Conservation (phyloP, 768 basidiomycete species). For the Glaciozyma martinii region DNA sequence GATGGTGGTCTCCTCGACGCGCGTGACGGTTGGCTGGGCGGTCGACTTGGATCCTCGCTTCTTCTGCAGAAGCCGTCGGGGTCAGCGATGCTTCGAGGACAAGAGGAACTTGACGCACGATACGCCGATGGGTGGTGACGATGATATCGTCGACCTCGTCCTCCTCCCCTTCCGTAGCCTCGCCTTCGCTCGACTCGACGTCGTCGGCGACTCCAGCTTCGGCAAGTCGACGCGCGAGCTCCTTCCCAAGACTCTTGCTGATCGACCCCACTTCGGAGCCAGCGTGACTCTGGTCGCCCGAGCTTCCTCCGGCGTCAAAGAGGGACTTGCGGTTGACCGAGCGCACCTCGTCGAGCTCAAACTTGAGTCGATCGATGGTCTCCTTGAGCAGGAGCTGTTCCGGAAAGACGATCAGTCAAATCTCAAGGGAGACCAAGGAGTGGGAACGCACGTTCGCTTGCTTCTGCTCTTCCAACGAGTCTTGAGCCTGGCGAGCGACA, state of each 20-base stretch:
- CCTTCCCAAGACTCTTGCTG: slow-evolving; percentile 18
- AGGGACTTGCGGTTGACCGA: slow-evolving; percentile 6
- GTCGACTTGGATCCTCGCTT: slow-evolving; percentile 19
- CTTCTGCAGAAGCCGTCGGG: slow-evolving; percentile 4
- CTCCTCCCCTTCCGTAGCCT: slow-evolving; percentile 3
- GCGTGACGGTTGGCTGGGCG: slow-evolving; percentile 5
- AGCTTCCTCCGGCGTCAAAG: slow-evolving; percentile 6
- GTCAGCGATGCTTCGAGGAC: background rate
- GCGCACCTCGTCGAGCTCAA: slow-evolving; percentile 86
- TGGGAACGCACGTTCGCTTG: slow-evolving; percentile 62
- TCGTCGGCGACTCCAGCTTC: background rate
- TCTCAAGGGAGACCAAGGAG: too few relatives aligned
- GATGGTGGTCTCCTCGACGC: slow-evolving; percentile 12
- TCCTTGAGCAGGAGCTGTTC: slow-evolving; percentile 60
- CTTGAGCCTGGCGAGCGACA: slow-evolving; percentile 61
- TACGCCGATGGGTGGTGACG: slow-evolving; percentile 25
- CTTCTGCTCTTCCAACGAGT: slow-evolving; percentile 79
- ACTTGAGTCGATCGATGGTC: slow-evolving; percentile 89
- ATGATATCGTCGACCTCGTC: slow-evolving; percentile 28
- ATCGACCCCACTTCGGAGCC: slow-evolving; percentile 13
- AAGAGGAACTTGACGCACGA: slow-evolving; percentile 3
- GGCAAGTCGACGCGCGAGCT: slow-evolving; percentile 15
- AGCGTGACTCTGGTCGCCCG: slow-evolving; percentile 1
- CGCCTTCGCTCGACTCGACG: slow-evolving; percentile 4
- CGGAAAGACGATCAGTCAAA: background rate